Base-by-base conservation (phyloP, 352 stramenopile genomes). In the Thalassiosira pacifica region DNA sequence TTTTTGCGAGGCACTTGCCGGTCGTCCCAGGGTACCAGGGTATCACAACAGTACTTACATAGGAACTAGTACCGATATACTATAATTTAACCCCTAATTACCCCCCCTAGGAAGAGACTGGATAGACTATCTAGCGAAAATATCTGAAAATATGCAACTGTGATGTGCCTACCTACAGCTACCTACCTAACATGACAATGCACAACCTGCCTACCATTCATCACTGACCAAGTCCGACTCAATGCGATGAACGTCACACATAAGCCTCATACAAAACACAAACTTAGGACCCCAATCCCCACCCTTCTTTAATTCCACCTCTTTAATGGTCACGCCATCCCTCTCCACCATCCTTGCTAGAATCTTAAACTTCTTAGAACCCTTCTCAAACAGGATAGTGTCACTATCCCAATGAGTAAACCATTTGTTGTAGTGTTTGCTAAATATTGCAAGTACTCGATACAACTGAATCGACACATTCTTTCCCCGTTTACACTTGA, bases 381-480 rank as follows among this genome's bases (percentile, higher is more conserved):
- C 65, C 27, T 61, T 40, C 34, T 68, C 18, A 32, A 34, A 53
- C 52, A 34, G 27, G 37, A 66, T 10, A 45, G 19, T 55, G 22
- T 67, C 29, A 24, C 29, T 32, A n/a, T 77, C 52, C 22, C 10
- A 24, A 27, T 13, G 26, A 10, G 40, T 32, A 45, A 67, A 77
- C 69, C 69, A 77, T 59, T 77, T 77, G 26, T 77, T 77, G 40
- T 77, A 67, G 64, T 68, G 27, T 26, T 77, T 77, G 19, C 42
- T 52, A 52, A 77, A 77, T 19, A 66, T 24, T 32, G 13, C 48
- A 26, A 68, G 29, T 24, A 77, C 69, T 45, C 69, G 26, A 26
- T 77, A 67, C 2, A 42, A 52, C 69, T 77, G 22, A 67, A 67
- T 1, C 18, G 69, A 64, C 18, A 40, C 13, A 52, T 24, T 40